Conservation (phyloP, 208 protist species). For the Entamoeba histolytica region DNA sequence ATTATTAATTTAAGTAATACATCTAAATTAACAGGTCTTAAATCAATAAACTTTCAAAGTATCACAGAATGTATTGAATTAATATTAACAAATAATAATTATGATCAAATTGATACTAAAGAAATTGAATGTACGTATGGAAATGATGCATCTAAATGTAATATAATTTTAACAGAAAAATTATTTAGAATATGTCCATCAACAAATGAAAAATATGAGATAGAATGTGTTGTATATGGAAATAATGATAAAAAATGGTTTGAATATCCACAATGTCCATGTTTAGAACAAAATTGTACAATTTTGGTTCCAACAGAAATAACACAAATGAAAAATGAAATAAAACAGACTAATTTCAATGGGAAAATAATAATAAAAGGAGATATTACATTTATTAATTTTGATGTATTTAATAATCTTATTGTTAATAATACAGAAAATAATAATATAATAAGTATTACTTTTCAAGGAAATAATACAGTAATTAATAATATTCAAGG, state of each 20-base stretch:
- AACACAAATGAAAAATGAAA: neutral
- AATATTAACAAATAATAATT: too few species aligned
- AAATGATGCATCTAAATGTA: too few species aligned
- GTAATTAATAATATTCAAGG: too few species aligned
- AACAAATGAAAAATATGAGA: neutral
- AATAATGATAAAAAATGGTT: neutral
- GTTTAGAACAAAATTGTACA: neutral
- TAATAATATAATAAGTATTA: too few species aligned
- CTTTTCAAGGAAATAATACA: too few species aligned
- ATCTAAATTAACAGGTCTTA: neutral
- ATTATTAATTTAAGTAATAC: neutral
- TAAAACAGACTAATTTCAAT: fast-evolving
- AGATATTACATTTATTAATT: too few species aligned
- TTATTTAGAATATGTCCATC: neutral
- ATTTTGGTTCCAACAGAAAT: neutral
- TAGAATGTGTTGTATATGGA: neutral
- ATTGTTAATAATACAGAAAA: too few species aligned
- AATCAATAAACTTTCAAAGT: neutral
- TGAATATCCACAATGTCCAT: neutral
- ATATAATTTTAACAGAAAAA: neutral
- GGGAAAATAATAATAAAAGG: too few species aligned
- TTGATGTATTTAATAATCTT: too few species aligned
- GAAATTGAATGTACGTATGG: too few species aligned
- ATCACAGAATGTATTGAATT: neutral
- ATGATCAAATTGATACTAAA: too few species aligned